Evolutionary conservation across 805 yeast species (phyloP), one percentile per base, ranked within the genome.

Genomic region (Wickerhamomyces queroliae): DNA sequence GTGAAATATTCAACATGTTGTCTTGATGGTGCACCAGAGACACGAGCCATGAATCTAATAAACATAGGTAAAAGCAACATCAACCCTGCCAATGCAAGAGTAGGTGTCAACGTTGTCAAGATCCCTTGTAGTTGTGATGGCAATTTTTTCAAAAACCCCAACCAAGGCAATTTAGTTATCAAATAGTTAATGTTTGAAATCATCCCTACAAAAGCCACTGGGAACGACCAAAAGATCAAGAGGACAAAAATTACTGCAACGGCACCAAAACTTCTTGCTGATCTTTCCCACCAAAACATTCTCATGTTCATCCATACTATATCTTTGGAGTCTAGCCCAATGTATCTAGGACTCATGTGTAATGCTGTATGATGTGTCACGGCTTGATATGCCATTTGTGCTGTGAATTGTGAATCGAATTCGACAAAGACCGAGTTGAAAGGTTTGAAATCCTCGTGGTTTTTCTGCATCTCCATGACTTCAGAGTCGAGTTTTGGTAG

Each of bases 351-450:
- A 18, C 61, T 49, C 71, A 83, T 68, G 47, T 76, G 70, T 46
- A 83, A 59, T 0, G 93, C 88, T 33, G 67, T 70, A 58, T 83
- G 90, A 52, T 80, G 82, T 12, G 78, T 64, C 4, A 71, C 64
- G 2, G 80, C 58, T 59, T 83, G 91, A 47, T 60, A 70, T 0
- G 93, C 93, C 43, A 80, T 55, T 58, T 84, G 91, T 6, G 91
- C 91, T 45, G 69, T 66, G 58, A 80, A 83, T 59, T 83, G 91
- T 45, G 78, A 75, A 35, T 79, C 87, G 54, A 84, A 84, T 61
- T 83, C 91, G 31, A 83, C 89, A 48, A 83, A 80, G 26, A 83
- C 76, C 4, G 91, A 79, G 58, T 88, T 87, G 67, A 87, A 78
- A n/a, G 90, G 83, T 34, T 66, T 65, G 10, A 64, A 58, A 16